Evolutionary conservation across 805 yeast species (phyloP), one percentile per base, ranked within the genome.

Genomic region (Starmerella apis): DNA sequence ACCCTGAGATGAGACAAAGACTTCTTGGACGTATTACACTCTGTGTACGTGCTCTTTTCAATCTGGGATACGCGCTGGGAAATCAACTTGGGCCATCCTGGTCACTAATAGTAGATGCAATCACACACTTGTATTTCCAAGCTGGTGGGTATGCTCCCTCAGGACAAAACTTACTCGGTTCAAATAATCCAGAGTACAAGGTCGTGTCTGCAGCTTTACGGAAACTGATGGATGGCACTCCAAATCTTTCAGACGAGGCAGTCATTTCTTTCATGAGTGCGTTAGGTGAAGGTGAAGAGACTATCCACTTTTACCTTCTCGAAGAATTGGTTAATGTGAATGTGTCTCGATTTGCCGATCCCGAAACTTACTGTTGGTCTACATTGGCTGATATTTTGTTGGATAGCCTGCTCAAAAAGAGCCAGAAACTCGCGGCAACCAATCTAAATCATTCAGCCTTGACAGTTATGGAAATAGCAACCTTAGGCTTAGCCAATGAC

Each of bases 41-140:
- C 9, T 79, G 95, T 56, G 76, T 86, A 35, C 71, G 95, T 45
- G 96, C 95, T 0, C 65, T 90, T 33, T 68, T 81, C 3, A 83
- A 86, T 52, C 68, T 90, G 44, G 87, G 90, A 0, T 74, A 80
- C 2, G 83, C 95, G 0, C 65, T 90, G n/a, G 96, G 96, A 0
- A 76, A 88, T 0, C 75, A 79, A 1, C 70, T 90, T 14, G 75
- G 74, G 5, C 62, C 55, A 1, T 77, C 83, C 28, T 90, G 97
- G 97, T 64, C 67, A 11, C 72, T 72, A 16, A 63, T 81, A 4
- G 60, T 80, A 18, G 71, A 49, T 7, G 51, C 52, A 16, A 53
- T 58, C 9, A 50, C 44, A 27, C 27, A 46, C 3, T 42, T 60
- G 13, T 51, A 51, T n/a, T 51, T 47, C 7, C 52, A 52, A 6